Evolutionary conservation across 305 asterid species (phyloP).

Genomic region (Solanum chacoense): DNA sequence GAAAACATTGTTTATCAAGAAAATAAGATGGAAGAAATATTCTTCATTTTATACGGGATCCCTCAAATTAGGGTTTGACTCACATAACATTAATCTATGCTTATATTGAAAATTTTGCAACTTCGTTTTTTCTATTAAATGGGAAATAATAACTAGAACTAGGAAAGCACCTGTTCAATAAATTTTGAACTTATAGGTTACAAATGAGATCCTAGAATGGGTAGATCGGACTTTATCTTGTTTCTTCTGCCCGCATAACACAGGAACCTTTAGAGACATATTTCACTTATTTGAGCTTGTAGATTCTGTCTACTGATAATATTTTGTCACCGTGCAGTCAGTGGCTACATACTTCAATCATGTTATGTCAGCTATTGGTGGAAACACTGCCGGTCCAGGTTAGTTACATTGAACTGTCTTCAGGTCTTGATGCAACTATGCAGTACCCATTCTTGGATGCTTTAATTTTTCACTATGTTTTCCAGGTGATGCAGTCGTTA

Average conservation of each 20-base stretch:
- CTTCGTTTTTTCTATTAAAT: not conserved
- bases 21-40: not conserved
- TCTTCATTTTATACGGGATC: not conserved
- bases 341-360: conserved; percentile 92
- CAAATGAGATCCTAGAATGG: not conserved
- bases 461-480: not conserved
- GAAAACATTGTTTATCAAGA: not conserved
- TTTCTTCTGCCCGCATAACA: not conserved
- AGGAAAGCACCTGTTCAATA: not conserved
- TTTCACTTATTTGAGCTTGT: not conserved
- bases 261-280: not conserved
- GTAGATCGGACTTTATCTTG: not conserved
- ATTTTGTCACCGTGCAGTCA: conserved; percentile 35
- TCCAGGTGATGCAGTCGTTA: conserved; percentile 96
- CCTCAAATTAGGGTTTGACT: not conserved
- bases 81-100: not conserved
- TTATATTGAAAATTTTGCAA: not conserved
- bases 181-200: not conserved
- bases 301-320: not conserved
- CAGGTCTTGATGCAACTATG: not conserved
- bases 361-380: conserved; percentile 94
- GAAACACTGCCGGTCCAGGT: conserved; percentile 99
- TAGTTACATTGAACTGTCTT: not conserved
- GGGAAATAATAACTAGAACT: not conserved
- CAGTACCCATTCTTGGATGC: not conserved